Evolutionary conservation across 495 filamentous ascomycete genomes (phyloP).

Genomic region (Talaromyces trachyspermus): DNA sequence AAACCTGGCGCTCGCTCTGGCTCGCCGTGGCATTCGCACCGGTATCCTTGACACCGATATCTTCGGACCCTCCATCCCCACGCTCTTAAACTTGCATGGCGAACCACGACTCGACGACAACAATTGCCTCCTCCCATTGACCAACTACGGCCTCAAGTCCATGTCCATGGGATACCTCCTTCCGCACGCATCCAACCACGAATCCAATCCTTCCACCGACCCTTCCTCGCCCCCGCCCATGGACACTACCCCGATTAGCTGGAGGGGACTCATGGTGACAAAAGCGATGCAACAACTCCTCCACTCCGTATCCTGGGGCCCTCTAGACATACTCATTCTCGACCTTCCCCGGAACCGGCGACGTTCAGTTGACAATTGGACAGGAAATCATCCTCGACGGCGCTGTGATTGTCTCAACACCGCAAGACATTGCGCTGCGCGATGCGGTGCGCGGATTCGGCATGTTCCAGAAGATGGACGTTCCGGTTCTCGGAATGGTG

Average conservation of each 20-base stretch:
- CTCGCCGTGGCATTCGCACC: conserved; percentile 65
- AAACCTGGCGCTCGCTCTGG: conserved; percentile 82
- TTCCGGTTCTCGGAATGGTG: conserved; percentile 82
- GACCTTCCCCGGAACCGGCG: conserved; percentile 94
- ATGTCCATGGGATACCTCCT: conserved; percentile 98
- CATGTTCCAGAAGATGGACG: conserved; percentile 79
- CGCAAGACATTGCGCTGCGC: conserved; percentile 81
- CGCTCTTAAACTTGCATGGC: conserved; percentile 69
- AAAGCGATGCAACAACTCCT: conserved; percentile 95
- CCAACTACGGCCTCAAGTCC: conserved; percentile 92
- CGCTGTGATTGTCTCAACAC: conserved; percentile 86
- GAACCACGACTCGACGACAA: conserved; percentile 61
- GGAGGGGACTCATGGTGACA: conserved; percentile 95
- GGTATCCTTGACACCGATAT: conserved; percentile 95
- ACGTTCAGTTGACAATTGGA: conserved; percentile 86
- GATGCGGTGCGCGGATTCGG: conserved; percentile 85
- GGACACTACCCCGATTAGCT: conserved; percentile 76
- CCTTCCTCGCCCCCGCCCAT: conserved; percentile 30
- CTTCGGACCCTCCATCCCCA: conserved; percentile 92
- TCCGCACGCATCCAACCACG: conserved; percentile 22
- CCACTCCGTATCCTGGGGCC: conserved; percentile 87
- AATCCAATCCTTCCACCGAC: conserved; percentile 12
- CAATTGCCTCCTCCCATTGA: conserved; percentile 77
- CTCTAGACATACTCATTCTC: conserved; percentile 75
- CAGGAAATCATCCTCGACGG: conserved; percentile 85